Base-by-base conservation (phyloP, 1,284 basidiomycete species). In the Pseudozyma tsukubaensis region DNA sequence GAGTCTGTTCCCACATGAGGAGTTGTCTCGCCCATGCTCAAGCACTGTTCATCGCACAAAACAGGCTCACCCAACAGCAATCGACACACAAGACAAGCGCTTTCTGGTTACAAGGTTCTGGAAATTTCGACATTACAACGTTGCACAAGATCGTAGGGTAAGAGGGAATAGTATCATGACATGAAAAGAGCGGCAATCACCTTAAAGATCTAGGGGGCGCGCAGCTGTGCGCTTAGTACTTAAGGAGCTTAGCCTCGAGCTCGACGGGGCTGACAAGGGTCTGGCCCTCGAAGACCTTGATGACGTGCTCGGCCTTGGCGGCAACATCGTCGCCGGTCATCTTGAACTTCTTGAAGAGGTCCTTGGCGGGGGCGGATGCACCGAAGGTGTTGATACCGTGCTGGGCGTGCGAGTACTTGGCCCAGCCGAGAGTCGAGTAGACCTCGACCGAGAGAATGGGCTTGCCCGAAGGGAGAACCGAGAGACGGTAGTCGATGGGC, bases 371-470 rank as follows among this genome's bases (percentile, higher is more conserved):
- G 50, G 91, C 94, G 45, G 94, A 96, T 36, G 92, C 90, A 85
- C 94, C 94, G 56, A 79, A 77, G 39, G 70, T 62, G 64, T 74
- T 65, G 61, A 82, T 77, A 56, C 67, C 72, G 64, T 80, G 70
- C 61, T 78, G 73, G 21, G 78, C 83, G 72, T 85, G 84, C 39
- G 80, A 68, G 74, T 82, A 85, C 67, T 76, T 76, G 68, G 70
- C 60, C 83, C 84, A 84, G 73, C 84, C 82, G 55, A 78, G 66
- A 21, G 81, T 81, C 50, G 85, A 78, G 85, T 88, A 90, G 32
- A 94, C 94, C 87, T 97, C 94, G 71, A 97, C 89, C 50, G 93
- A 93, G 72, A 97, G 85, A 84, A 97, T 91, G 48, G 94, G 94
- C 40, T 92, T 91, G 62, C 94, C 94, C 78, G 91, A 91, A 82